These are phyloP conservation scores for Pulicaria dysenterica DNA, from an alignment of 129 eudicot species.

Conservation along the genomic window DNA sequence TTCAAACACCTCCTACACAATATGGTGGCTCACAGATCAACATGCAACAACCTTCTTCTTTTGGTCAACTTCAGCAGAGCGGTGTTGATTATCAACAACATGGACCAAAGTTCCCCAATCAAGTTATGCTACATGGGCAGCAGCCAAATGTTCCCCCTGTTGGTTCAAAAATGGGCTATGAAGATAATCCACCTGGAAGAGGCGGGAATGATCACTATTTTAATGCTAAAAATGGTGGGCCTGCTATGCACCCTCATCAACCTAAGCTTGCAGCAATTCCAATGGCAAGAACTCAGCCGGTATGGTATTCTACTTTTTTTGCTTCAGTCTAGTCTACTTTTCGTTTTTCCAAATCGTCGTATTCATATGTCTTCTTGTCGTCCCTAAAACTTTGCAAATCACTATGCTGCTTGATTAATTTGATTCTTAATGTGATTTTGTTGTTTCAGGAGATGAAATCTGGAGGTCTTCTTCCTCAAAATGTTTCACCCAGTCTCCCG, in stretches of 20 bases:
- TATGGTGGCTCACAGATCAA: constrained; percentile 52
- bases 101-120: constrained; percentile 62
- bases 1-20: constrained; percentile 21
- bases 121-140: constrained; percentile 56
- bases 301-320: constrained; percentile 13
- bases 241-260: constrained; percentile 46
- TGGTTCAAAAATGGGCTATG: constrained; percentile 58
- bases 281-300: constrained; percentile 68
- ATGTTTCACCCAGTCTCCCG: constrained; percentile 41
- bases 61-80: constrained; percentile 44
- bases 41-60: constrained; percentile 52
- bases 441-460: constrained; percentile 60
- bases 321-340: background rate
- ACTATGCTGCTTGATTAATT: background rate
- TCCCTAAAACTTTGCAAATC: no score
- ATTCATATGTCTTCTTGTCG: no score
- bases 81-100: constrained; percentile 56
- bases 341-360: background rate
- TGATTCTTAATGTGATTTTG: constrained; percentile 3
- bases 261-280: constrained; percentile 93
- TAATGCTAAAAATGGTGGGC: constrained; percentile 50
- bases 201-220: constrained; percentile 54
- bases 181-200: constrained; percentile 58
- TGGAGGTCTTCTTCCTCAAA: constrained; percentile 52
- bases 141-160: constrained; percentile 56